Evolutionary conservation across 2,329 filamentous ascomycete species (phyloP), one percentile per base, ranked within the genome.

Genomic region (Epichloe brachyelytri): DNA sequence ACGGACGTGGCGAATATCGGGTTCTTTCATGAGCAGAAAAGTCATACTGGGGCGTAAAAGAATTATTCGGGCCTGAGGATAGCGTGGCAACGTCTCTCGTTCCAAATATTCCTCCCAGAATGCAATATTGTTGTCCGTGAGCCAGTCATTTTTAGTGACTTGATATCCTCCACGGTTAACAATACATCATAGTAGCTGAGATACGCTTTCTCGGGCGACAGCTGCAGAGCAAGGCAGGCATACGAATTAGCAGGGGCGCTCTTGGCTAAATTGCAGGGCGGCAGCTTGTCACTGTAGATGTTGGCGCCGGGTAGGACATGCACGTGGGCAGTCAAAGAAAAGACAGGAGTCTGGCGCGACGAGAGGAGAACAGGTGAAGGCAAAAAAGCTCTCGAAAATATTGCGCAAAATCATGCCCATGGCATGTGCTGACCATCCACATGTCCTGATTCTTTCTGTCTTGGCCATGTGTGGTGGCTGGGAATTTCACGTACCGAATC

Each of bases 51-150:
- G 93, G 12, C 91, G 86, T 30, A 98, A 82, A 51, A 98, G 86
- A 54, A 91, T 77, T 64, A 98, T 95, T 56, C 88, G 80, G 19
- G 88, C 88, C 63, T 86, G 82, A 10, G 87, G 86, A 64, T 86
- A 95, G 59, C 82, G 79, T 33, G 75, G 74, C 30, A 98, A 82
- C 54, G 88, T 83, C 72, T 97, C 91, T 55, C 83, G 87, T 68
- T 98, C 93, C 57, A 98, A 82, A 65, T 82, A 95, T 77, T 97
- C 91, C 77, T 97, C 87, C 91, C 93, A 98, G 65, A 98, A 97
- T 48, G 88, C 85, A 58, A 98, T 97, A 60, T 89, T 90, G 72
- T 95, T 96, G 67, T 98, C 93, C 43, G 91, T 96, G 49, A 98
- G 75, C 93, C 93, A 98, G 74, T 96, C 93, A 68, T 86, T 77